Evolutionary conservation across 2,329 filamentous ascomycete species (phyloP).

Genomic region (Epichloe gansuensis): DNA sequence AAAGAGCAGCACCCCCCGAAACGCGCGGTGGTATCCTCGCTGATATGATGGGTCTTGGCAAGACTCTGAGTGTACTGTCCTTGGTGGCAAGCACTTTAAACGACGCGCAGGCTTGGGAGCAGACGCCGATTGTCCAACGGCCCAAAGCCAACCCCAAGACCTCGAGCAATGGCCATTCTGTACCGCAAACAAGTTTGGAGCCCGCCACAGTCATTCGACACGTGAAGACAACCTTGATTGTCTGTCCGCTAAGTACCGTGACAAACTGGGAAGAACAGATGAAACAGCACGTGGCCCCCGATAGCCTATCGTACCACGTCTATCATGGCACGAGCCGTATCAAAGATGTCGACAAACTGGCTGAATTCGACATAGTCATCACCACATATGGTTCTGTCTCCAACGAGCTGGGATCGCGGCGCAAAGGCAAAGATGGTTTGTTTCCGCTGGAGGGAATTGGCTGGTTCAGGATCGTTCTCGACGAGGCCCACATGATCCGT

Average conservation of each 20-base stretch:
- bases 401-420: conserved; percentile 58
- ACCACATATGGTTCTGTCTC: conserved; percentile 87
- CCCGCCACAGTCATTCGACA: conserved; percentile 49
- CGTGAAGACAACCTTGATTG: conserved; percentile 66
- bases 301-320: conserved; percentile 57
- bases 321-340: conserved; percentile 75
- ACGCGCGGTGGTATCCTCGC: conserved; percentile 63
- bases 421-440: conserved; percentile 43
- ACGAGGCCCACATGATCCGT: conserved; percentile 91
- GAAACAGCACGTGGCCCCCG: conserved; percentile 59
- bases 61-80: conserved; percentile 74
- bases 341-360: conserved; percentile 54
- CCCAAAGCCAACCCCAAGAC: conserved; percentile 27
- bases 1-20: conserved; percentile 48
- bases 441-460: conserved; percentile 65
- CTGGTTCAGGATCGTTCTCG: conserved; percentile 88
- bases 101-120: conserved; percentile 50
- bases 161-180: conserved; percentile 13
- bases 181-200: conserved; percentile 27
- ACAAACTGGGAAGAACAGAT: conserved; percentile 94
- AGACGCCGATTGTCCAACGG: conserved; percentile 37
- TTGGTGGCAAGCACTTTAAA: conserved; percentile 55
- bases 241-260: conserved; percentile 82
- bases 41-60: conserved; percentile 83
- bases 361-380: conserved; percentile 69